Percentiles rank a stretch among this genome's conserved stretches.
These are phyloP conservation scores for Westerdykella aurantiaca DNA, from an alignment of 2,329 filamentous ascomycete genomes.

Conservation along the genomic window DNA sequence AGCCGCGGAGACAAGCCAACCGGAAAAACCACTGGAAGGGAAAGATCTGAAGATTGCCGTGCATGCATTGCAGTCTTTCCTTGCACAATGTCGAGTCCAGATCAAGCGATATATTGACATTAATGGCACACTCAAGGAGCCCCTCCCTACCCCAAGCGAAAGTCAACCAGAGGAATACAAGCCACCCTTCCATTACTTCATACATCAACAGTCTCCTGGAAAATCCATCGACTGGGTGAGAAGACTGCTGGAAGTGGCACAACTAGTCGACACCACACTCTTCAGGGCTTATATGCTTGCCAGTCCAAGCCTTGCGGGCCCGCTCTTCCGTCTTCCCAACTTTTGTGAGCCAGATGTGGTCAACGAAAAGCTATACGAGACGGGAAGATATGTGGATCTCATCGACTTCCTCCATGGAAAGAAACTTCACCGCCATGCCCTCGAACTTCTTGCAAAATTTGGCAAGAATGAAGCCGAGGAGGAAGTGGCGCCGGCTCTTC, in stretches of 20 bases:
- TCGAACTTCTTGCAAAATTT: conserved; percentile 77
- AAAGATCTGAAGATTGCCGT: conserved; percentile 80
- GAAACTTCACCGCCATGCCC: conserved; percentile 78
- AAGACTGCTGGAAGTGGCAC: conserved; percentile 69
- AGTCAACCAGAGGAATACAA: conserved; percentile 33
- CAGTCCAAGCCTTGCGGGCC: conserved; percentile 74
- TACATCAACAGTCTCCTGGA: conserved; percentile 25
- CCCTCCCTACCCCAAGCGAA: conserved; percentile 46
- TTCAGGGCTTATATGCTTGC: conserved; percentile 96
- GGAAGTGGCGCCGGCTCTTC: conserved; percentile 51
- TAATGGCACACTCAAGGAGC: conserved; percentile 54
- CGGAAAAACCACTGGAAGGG: conserved; percentile 57
- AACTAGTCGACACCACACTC: conserved; percentile 84
- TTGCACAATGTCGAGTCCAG: conserved; percentile 72
- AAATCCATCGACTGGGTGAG: conserved; percentile 56
- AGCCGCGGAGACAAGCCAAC: conserved; percentile 39
- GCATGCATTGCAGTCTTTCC: conserved; percentile 75
- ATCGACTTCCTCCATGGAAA: conserved; percentile 99
- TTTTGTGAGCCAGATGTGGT: conserved; percentile 96
- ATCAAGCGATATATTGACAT: conserved; percentile 56
- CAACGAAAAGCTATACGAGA: conserved; percentile 84
- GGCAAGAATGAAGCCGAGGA: conserved; percentile 53
- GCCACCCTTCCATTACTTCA: conserved; percentile 42
- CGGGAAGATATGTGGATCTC: conserved; percentile 81
- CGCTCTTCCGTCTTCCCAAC: conserved; percentile 91